Conservation (phyloP, 164 flowering plant genomes). For the Paratinospora sagittata region DNA sequence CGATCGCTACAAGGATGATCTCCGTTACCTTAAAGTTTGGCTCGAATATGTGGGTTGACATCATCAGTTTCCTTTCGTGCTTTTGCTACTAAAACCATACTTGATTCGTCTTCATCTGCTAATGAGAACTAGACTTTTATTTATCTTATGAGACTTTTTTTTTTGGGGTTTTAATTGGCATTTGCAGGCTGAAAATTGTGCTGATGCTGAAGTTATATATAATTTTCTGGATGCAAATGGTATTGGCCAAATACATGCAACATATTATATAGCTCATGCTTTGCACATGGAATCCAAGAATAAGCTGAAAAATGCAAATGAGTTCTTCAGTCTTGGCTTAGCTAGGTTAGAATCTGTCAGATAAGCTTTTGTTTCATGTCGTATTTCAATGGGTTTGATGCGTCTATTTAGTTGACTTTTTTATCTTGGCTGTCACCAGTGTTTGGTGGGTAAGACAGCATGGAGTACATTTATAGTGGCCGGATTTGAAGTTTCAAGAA, state of each 20-base stretch:
- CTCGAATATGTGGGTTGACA: constrained; percentile 76
- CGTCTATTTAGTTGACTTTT: not conserved
- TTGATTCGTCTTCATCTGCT: not conserved
- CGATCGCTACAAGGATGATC: constrained; percentile 72
- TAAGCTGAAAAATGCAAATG: constrained; percentile 62
- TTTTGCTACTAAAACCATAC: not conserved
- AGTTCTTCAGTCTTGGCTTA: constrained; percentile 63
- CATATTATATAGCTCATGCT: constrained; percentile 66
- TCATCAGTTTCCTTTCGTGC: not conserved
- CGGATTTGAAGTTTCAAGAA: not conserved
- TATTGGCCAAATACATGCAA: constrained; percentile 71
- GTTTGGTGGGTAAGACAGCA: not conserved
- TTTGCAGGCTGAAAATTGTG: constrained; percentile 79
- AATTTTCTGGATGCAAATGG: constrained; percentile 68
- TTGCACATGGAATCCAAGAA: constrained; percentile 71
- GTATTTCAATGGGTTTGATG: constrained; percentile 1
- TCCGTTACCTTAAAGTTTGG: constrained; percentile 91
- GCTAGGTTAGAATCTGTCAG: constrained; percentile 41
- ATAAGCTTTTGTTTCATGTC: not conserved
- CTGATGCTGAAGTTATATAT: constrained; percentile 79
- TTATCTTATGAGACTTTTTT: not conserved
- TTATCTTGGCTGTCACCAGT: not conserved
- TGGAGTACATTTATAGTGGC: not conserved
- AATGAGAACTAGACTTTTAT: not conserved
- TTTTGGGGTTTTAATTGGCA: constrained; percentile 3